Evolutionary conservation across 768 basidiomycete species (phyloP).

Genomic region (Naganishia kalamii): DNA sequence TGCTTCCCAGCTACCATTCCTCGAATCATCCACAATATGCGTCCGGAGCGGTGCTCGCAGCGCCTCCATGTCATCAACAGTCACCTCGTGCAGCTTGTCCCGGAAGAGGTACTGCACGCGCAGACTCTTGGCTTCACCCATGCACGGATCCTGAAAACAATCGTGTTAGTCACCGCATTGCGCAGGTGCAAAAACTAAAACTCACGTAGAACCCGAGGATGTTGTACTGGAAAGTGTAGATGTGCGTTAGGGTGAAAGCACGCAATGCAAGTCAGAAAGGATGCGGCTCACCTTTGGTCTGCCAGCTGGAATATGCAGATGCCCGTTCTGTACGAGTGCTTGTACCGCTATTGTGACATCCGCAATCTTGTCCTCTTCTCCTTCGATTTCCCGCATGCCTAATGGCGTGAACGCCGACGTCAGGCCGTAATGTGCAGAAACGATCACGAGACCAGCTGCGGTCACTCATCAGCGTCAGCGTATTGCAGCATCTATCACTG

Average conservation of each 20-base stretch:
- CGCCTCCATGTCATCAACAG: slow-evolving; percentile 62
- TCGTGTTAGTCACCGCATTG: not conserved
- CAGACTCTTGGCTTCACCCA: slow-evolving; percentile 63
- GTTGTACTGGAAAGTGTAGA: slow-evolving; percentile 51
- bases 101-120: slow-evolving; percentile 71
- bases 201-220: slow-evolving; percentile 70
- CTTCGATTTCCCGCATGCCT: slow-evolving; percentile 42
- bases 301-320: slow-evolving; percentile 68
- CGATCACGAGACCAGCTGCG: slow-evolving; percentile 63
- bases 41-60: slow-evolving; percentile 48
- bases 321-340: slow-evolving; percentile 69
- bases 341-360: slow-evolving; percentile 78
- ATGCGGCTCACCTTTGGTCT: slow-evolving; percentile 60
- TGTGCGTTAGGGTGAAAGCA: slow-evolving; percentile 19
- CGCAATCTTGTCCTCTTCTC: slow-evolving; percentile 55
- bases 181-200: not conserved
- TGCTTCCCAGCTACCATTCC: slow-evolving; percentile 13
- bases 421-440: slow-evolving; percentile 67
- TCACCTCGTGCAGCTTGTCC: slow-evolving; percentile 66
- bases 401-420: slow-evolving; percentile 40
- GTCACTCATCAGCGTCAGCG: not conserved
- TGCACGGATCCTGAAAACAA: slow-evolving; percentile 58
- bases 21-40: slow-evolving; percentile 18
- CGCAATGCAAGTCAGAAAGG: not conserved
- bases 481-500: not conserved